Percentiles rank a stretch among this genome's conserved stretches.
phyloP scores from a whole-genome alignment of 129 eudicot species.

The Flaveria robusta region DNA sequence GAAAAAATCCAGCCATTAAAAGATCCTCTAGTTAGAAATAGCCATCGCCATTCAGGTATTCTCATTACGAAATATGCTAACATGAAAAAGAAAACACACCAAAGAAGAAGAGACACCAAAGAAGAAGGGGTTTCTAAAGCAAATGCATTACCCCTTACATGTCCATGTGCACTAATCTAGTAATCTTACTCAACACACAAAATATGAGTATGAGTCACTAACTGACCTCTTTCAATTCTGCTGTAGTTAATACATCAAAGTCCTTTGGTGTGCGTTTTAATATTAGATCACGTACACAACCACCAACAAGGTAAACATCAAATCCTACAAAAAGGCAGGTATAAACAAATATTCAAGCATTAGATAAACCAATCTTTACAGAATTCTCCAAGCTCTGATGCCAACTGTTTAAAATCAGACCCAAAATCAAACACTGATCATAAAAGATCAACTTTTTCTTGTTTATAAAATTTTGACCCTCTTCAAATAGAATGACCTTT shows the following conservation, averaged over 20 bases:
- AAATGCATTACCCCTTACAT: neutral
- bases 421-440: no score
- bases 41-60: neutral
- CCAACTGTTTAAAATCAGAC: no score
- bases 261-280: slow-evolving; percentile 77
- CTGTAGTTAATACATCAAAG: slow-evolving; percentile 78
- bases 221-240: slow-evolving; percentile 72
- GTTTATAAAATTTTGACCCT: no score
- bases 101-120: no score
- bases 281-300: slow-evolving; percentile 85
- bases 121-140: neutral
- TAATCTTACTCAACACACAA: slow-evolving; percentile 3
- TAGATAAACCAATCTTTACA: no score
- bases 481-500: no score
- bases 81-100: neutral
- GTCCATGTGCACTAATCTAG: neutral
- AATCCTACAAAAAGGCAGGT: slow-evolving; percentile 43
- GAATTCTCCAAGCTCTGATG: no score
- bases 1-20: neutral
- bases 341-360: neutral
- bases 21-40: neutral
- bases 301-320: slow-evolving; percentile 91
- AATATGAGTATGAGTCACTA: slow-evolving; percentile 14
- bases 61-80: neutral
- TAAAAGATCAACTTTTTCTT: no score